Base-by-base conservation (phyloP, 768 basidiomycete genomes). In the Pleurotus djamor region DNA sequence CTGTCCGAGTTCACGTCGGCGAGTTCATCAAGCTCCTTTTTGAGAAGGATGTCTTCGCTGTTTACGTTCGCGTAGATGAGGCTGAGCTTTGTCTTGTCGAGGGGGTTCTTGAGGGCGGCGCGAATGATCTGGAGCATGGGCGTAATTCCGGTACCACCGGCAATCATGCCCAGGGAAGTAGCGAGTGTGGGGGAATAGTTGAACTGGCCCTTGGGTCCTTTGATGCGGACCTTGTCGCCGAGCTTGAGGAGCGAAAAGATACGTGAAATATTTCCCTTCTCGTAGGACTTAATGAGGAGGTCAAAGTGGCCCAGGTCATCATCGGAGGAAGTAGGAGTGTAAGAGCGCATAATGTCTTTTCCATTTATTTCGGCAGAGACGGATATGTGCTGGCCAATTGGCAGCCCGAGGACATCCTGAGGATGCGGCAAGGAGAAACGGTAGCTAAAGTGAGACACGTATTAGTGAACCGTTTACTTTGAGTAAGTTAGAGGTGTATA, bases 51-150 rank as follows among this genome's bases (percentile, higher is more conserved):
- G 69, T 99, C 97, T 58, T 95, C 91, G 59, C 80, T 70, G 74
- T 88, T 90, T 63, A 98, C 95, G 75, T 99, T 99, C 65, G 97
- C 97, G 74, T 98, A 98, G 70, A 99, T 92, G 68, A 99, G 85
- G 64, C 82, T 84, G 68, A 98, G 74, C 65, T 80, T 84, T 43
- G 96, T 98, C 62, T 69, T 78, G 81, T 99, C 97, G 47, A 76
- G 70, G n/a, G 92, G 87, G 73, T 95, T 94, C 74, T 91, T 89
- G 70, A 98, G 83, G 10, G 88, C 85, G n/a, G 96, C 92, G 62
- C 91, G 89, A 74, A 98, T 90, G 79, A 99, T 92, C 71, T 99
- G 96, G 67, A 97, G 88, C 96, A 98, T 98, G 68, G 97, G 97
- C 0, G 97, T 96, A 72, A 99, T 96, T 58, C 97, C 97, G 2